Conservation (phyloP, 2,329 filamentous ascomycete genomes). For the Aspergillus hiratsukae region DNA sequence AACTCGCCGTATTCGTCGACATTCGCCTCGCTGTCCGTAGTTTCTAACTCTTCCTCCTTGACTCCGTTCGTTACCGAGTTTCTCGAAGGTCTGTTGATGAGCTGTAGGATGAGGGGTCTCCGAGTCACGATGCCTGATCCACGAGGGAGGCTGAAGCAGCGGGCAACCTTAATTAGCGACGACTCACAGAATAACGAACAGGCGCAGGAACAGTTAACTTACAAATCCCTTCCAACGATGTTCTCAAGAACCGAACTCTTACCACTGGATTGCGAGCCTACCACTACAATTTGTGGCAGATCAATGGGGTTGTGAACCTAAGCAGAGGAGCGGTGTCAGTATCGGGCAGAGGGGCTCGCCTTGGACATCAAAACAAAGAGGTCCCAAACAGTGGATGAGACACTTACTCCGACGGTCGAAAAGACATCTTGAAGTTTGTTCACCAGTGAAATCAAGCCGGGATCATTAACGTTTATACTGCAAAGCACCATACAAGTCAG, state of each 20-base stretch:
- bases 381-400: background rate
- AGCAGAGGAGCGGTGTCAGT: constrained; percentile 27
- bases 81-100: constrained; percentile 78
- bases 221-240: constrained; percentile 98
- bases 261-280: constrained; percentile 96
- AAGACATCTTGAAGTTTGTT: constrained; percentile 99
- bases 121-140: constrained; percentile 96
- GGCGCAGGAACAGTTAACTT: constrained; percentile 41
- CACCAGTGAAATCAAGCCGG: constrained; percentile 72
- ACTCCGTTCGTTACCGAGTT: constrained; percentile 68
- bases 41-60: constrained; percentile 59
- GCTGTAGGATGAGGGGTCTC: constrained; percentile 90
- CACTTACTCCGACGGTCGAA: constrained; percentile 79
- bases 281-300: constrained; percentile 94
- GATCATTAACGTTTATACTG: constrained; percentile 70
- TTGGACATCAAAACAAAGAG: constrained; percentile 1
- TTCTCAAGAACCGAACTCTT: constrained; percentile 99
- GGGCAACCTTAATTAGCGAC: constrained; percentile 21
- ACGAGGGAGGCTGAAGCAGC: constrained; percentile 70
- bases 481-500: constrained; percentile 20
- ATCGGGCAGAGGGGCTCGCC: constrained; percentile 5
- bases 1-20: constrained; percentile 98
- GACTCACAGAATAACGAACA: background rate
- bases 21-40: constrained; percentile 82
- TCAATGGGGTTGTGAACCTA: constrained; percentile 98